Percentiles rank a stretch among this genome's conserved stretches.
Conservation (phyloP, 805 yeast species). For the Pichia gijzeniarum region DNA sequence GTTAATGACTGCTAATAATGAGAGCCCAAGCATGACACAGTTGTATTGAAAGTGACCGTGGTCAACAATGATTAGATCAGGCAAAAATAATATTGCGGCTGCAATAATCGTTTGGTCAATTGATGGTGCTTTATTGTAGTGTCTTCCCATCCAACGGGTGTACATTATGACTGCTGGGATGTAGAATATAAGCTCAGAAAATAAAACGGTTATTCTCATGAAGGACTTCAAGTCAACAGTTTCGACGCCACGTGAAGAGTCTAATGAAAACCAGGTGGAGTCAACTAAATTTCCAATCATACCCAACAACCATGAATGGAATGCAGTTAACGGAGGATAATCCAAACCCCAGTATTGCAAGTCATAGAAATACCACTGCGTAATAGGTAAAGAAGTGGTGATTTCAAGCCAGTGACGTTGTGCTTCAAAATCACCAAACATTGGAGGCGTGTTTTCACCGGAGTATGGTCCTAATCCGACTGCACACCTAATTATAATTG, state of each 20-base stretch:
- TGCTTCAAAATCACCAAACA: constrained; percentile 95
- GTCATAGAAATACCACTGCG: constrained; percentile 85
- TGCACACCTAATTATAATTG: constrained; percentile 72
- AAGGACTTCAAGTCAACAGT: constrained; percentile 59
- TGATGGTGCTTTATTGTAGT: constrained; percentile 42
- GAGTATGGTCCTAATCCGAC: constrained; percentile 87
- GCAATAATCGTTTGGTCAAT: constrained; percentile 73
- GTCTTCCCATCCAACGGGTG: constrained; percentile 64
- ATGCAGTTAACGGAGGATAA: constrained; percentile 96
- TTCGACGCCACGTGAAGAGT: constrained; percentile 72
- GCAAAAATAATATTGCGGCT: constrained; percentile 78
- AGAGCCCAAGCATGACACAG: constrained; percentile 86
- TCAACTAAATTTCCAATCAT: constrained; percentile 59
- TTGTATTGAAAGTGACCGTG: constrained; percentile 98
- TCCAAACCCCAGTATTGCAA: constrained; percentile 94
- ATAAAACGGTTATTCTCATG: constrained; percentile 75
- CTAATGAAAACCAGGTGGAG: constrained; percentile 69
- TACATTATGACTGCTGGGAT: constrained; percentile 75
- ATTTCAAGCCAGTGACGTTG: constrained; percentile 98
- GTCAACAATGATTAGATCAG: constrained; percentile 76
- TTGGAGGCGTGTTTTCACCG: constrained; percentile 65
- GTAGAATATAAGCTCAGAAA: constrained; percentile 68
- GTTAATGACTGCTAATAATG: constrained; percentile 60
- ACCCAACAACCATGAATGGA: constrained; percentile 80
- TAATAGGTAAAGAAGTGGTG: constrained; percentile 66